These are phyloP conservation scores for Beauveria australis DNA, from an alignment of 2,329 filamentous ascomycete species.

Conservation along the genomic window DNA sequence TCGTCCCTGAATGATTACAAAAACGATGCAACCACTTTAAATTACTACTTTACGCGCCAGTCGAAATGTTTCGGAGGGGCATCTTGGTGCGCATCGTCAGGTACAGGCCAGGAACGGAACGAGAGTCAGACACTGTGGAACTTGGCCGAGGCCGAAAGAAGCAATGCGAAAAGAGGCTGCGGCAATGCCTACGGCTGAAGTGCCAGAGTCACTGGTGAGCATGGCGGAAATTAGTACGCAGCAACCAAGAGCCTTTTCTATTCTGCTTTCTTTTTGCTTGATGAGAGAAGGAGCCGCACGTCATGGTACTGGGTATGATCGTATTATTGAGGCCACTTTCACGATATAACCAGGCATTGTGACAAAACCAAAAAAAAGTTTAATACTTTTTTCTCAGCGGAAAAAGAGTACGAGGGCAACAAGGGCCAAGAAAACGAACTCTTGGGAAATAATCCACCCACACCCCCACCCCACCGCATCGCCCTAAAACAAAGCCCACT, in stretches of 20 bases:
- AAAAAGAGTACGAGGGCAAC: too few species aligned
- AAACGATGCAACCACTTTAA: conserved; percentile 8
- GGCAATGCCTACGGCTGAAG: neutral
- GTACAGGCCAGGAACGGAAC: conserved; percentile 9
- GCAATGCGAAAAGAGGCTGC: neutral
- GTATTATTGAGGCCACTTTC: too few species aligned
- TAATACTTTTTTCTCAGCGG: too few species aligned
- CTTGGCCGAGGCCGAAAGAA: conserved; percentile 5
- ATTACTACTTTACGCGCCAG: neutral
- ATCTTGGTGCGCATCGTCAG: neutral
- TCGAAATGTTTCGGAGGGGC: neutral
- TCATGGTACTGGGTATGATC: neutral
- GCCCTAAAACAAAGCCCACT: neutral
- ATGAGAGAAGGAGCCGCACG: neutral
- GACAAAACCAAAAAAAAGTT: too few species aligned
- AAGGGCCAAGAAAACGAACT: too few species aligned
- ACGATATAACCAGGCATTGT: too few species aligned
- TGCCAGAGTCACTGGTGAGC: neutral
- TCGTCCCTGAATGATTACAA: neutral
- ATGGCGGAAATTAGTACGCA: neutral
- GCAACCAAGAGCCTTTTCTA: neutral
- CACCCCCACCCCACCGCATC: neutral
- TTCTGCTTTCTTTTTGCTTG: neutral
- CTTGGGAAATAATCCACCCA: neutral
- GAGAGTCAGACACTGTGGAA: conserved; percentile 7